Conservation (phyloP, 1,284 basidiomycete species). For the Ceratobasidium sp. region DNA sequence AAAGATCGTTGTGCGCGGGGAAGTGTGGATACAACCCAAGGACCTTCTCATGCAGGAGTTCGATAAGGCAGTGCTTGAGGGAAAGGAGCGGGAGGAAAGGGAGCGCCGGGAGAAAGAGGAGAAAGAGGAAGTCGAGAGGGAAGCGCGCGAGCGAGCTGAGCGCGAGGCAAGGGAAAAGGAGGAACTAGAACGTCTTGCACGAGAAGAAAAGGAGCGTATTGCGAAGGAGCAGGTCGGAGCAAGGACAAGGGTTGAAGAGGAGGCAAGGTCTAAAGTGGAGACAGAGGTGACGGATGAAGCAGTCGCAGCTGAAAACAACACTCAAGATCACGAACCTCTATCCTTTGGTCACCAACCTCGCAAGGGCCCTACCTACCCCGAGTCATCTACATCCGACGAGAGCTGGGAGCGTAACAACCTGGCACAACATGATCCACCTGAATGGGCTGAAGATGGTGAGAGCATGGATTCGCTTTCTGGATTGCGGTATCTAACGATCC, state of each 20-base stretch:
- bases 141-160: conserved; percentile 50
- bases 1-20: conserved; percentile 54
- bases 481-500: background rate
- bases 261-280: conserved; percentile 60
- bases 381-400: background rate
- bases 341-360: no score
- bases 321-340: no score
- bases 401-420: background rate
- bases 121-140: conserved; percentile 47
- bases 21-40: conserved; percentile 51
- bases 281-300: conserved; percentile 66
- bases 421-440: background rate
- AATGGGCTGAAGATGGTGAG: background rate
- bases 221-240: conserved; percentile 65
- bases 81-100: conserved; percentile 47
- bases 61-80: conserved; percentile 44
- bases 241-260: conserved; percentile 60
- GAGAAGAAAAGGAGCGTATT: conserved; percentile 48
- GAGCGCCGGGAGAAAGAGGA: conserved; percentile 48
- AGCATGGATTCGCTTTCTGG: background rate
- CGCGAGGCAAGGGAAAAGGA: conserved; percentile 52
- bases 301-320: no score
- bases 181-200: conserved; percentile 51
- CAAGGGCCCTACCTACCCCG: no score
- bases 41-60: conserved; percentile 54